A percentile compares a stretch with the other conserved stretches of the same genome.
These are phyloP conservation scores for Dunaliella primolecta DNA, from an alignment of 139 green algal species.

Conservation along the genomic window DNA sequence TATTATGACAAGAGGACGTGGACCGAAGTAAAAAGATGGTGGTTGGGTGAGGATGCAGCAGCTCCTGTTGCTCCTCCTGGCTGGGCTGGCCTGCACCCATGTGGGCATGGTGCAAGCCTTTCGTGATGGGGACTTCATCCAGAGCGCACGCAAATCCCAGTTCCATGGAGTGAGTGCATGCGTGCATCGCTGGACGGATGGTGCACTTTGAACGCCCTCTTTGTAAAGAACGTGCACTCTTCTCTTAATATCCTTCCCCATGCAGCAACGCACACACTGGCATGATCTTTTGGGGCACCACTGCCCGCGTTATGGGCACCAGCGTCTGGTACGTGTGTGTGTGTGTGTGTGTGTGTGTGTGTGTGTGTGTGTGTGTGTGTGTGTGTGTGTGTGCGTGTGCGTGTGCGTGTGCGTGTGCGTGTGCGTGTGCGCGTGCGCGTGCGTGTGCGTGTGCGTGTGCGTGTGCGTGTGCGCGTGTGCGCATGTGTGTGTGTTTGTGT, in stretches of 20 bases:
- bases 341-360: no score
- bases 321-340: conserved; percentile 32
- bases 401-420: no score
- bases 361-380: no score
- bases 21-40: not conserved
- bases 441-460: no score
- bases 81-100: not conserved
- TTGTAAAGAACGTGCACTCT: not conserved
- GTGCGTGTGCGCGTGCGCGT: no score
- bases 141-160: conserved; percentile 35
- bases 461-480: no score
- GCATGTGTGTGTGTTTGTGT: no score
- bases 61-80: not conserved
- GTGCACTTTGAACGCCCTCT: not conserved
- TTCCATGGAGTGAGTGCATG: conserved; percentile 27
- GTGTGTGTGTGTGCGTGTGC: no score
- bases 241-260: not conserved
- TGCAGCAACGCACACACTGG: conserved; percentile 40
- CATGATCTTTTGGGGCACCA: conserved; percentile 42
- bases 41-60: not conserved
- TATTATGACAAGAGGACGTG: no score
- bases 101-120: conserved; percentile 19
- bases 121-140: conserved; percentile 39
- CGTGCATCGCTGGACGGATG: not conserved
- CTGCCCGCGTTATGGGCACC: conserved; percentile 35